These are phyloP conservation scores for Hemerocallis citrina DNA, from an alignment of 106 monocot species.

Conservation along the genomic window DNA sequence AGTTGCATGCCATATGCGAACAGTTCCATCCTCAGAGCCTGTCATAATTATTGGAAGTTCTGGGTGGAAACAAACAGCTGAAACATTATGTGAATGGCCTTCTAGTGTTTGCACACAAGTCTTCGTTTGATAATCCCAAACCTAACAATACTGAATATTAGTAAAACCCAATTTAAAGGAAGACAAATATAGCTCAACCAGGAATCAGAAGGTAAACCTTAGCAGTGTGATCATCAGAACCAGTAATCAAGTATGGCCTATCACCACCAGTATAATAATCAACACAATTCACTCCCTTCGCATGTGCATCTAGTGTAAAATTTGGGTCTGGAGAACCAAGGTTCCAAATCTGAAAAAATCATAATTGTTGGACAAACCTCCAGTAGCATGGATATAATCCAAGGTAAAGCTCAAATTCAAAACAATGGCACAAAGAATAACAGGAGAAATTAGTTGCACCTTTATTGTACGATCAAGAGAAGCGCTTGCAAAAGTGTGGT, in stretches of 20 bases:
- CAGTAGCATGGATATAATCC: background rate
- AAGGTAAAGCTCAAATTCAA: background rate
- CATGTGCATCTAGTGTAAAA: constrained; percentile 91
- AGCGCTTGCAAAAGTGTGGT: constrained; percentile 94
- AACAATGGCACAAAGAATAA: background rate
- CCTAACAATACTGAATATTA: constrained; percentile 32
- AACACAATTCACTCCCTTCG: constrained; percentile 91
- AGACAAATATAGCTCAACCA: background rate
- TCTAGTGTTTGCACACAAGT: constrained; percentile 94
- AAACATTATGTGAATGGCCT: constrained; percentile 94
- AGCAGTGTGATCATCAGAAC: constrained; percentile 94
- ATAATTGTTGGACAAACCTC: background rate
- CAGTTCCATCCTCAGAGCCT: constrained; percentile 93
- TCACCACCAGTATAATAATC: constrained; percentile 97
- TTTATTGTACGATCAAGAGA: constrained; percentile 96
- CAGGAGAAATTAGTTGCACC: constrained; percentile 22
- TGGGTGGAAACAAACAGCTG: constrained; percentile 91
- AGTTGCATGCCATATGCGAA: constrained; percentile 93
- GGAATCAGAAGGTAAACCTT: constrained; percentile 40
- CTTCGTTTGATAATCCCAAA: constrained; percentile 98
- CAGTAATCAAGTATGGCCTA: constrained; percentile 88
- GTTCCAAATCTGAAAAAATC: constrained; percentile 72
- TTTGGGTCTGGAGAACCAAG: constrained; percentile 96
- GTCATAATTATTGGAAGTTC: constrained; percentile 96
- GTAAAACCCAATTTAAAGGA: background rate